These are phyloP conservation scores for Dactylellina haptotyla DNA, from an alignment of 2,329 filamentous ascomycete genomes.

Conservation along the genomic window DNA sequence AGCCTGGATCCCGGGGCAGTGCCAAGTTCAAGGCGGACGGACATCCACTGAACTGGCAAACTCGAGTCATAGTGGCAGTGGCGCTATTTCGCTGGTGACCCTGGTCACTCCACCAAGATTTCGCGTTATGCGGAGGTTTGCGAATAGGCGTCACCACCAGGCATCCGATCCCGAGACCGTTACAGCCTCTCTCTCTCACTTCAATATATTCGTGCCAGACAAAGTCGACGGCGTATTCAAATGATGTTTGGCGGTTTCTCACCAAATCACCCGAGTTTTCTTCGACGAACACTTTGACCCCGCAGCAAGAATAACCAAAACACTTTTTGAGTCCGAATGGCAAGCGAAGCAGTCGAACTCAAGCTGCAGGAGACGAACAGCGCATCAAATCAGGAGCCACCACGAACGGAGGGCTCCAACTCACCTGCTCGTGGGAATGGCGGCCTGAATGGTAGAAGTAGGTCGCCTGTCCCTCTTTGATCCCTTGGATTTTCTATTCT, in stretches of 20 bases:
- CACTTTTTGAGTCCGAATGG: constrained; percentile 21
- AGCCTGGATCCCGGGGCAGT: constrained; percentile 24
- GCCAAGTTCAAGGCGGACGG: constrained; percentile 32
- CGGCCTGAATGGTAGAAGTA: constrained; percentile 19
- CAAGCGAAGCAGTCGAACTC: constrained; percentile 29
- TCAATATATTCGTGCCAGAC: background rate
- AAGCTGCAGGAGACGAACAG: constrained; percentile 27
- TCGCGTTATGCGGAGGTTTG: constrained; percentile 33
- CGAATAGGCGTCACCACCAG: constrained; percentile 3
- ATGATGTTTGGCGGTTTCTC: background rate
- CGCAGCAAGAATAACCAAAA: background rate
- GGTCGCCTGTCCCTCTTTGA: background rate
- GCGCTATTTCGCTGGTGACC: too few relatives aligned
- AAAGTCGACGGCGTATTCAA: background rate
- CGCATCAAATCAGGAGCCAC: constrained; percentile 35
- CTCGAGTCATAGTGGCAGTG: constrained; percentile 4
- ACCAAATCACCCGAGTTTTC: background rate
- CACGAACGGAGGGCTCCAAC: constrained; percentile 24
- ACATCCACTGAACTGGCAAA: background rate
- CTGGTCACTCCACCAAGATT: constrained; percentile 15
- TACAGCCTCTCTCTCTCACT: background rate
- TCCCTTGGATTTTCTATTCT: constrained; percentile 10
- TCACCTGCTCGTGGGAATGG: constrained; percentile 17
- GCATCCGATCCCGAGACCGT: constrained; percentile 10
- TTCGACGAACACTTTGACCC: background rate